Percentiles rank a stretch among this genome's conserved stretches.
phyloP scores from a whole-genome alignment of 1,139 yeast genomes.

The Geotrichum klebahnii region DNA sequence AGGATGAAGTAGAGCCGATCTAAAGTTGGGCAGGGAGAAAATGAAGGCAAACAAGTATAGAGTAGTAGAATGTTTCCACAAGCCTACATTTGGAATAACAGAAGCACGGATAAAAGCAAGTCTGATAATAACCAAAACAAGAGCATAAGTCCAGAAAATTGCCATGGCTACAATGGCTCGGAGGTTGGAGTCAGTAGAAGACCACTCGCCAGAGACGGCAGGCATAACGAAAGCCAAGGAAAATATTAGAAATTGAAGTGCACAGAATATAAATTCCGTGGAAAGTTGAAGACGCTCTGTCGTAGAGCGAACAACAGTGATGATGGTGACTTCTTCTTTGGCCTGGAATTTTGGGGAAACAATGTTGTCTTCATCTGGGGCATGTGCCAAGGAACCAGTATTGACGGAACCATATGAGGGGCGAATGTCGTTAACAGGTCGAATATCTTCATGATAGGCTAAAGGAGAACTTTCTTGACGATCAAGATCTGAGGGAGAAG shows the following conservation, averaged over 20 bases:
- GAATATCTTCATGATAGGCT: conserved; percentile 21
- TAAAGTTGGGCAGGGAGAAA: conserved; percentile 54
- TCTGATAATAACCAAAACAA: conserved; percentile 51
- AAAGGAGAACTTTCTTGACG: no score
- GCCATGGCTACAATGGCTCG: conserved; percentile 44
- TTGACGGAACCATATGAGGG: conserved; percentile 22
- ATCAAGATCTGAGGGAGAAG: no score
- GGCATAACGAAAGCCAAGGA: conserved; percentile 41
- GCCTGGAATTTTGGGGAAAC: no score
- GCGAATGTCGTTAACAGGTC: conserved; percentile 13
- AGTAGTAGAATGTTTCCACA: conserved; percentile 66
- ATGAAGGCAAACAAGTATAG: conserved; percentile 54
- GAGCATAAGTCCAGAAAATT: conserved; percentile 56
- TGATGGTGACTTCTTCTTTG: conserved; percentile 24
- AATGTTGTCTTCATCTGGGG: background rate
- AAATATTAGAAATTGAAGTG: conserved; percentile 26
- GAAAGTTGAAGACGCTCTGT: conserved; percentile 31
- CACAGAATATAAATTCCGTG: conserved; percentile 28
- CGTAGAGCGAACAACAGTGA: conserved; percentile 32
- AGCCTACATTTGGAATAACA: conserved; percentile 37
- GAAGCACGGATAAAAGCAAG: conserved; percentile 44
- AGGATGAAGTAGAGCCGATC: conserved; percentile 61
- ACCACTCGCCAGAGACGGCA: conserved; percentile 44
- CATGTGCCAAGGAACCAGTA: background rate
- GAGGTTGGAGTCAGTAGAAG: conserved; percentile 33